phyloP scores from a whole-genome alignment of 75 land plant species.

The Chamaecyparis obtusa region DNA sequence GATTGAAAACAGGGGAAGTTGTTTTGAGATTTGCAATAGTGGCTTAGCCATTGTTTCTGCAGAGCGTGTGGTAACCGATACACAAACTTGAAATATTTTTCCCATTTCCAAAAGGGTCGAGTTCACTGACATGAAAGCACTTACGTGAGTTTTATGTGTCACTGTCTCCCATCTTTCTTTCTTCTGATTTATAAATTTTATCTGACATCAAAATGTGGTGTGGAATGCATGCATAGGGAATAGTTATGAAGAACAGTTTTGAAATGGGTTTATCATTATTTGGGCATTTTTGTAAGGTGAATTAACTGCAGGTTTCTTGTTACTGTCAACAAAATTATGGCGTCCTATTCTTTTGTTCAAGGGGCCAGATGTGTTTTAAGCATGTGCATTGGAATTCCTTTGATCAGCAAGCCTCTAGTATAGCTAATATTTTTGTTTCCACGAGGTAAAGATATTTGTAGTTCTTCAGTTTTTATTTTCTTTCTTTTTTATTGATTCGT shows the following conservation, averaged over 20 bases:
- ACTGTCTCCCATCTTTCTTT: neutral
- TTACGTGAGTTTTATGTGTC: slow-evolving; percentile 33
- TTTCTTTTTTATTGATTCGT: neutral
- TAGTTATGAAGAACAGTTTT: neutral
- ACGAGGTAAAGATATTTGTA: slow-evolving; percentile 30
- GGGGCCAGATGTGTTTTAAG: slow-evolving; percentile 42
- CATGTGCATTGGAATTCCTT: slow-evolving; percentile 31
- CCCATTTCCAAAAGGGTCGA: slow-evolving; percentile 48
- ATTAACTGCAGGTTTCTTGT: slow-evolving; percentile 46
- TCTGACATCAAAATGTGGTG: too few relatives aligned
- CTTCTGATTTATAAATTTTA: neutral
- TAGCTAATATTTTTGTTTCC: slow-evolving; percentile 65
- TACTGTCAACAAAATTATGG: slow-evolving; percentile 45
- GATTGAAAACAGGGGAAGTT: slow-evolving; percentile 39
- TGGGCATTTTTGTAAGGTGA: neutral
- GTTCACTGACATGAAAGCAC: slow-evolving; percentile 62
- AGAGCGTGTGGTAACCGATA: slow-evolving; percentile 42
- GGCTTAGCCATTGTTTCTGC: slow-evolving; percentile 38
- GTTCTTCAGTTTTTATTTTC: neutral
- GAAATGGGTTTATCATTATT: neutral
- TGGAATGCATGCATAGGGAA: neutral
- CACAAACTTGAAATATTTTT: slow-evolving; percentile 49
- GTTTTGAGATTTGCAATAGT: slow-evolving; percentile 39
- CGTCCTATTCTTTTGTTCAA: slow-evolving; percentile 52
- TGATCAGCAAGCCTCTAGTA: slow-evolving; percentile 55